Base-by-base conservation (phyloP, 371 early-diverging fungal species). In the Haplosporangium sp. region DNA sequence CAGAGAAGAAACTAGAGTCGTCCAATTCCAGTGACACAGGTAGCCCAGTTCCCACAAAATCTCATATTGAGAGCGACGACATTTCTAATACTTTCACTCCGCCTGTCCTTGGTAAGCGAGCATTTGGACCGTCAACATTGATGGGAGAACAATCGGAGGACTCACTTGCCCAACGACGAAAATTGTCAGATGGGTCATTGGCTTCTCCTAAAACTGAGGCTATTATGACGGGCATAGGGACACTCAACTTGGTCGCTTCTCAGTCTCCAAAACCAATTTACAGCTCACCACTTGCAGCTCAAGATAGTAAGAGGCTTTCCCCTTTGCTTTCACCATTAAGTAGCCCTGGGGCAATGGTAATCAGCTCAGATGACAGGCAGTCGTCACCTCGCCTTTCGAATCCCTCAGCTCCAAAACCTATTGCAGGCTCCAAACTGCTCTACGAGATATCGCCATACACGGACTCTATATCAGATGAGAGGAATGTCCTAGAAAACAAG, bases 81-180 rank as follows among this genome's bases (percentile, higher is more conserved):
- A 0, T 59, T 4, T 58, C 52, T 7, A 59, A 39, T 20, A 47
- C 38, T 47, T 50, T 72, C 34, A 64, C 72, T 1, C 72, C 27
- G 27, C 27, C 72, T 19, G 56, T 74, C 3, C 65, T 75, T n/a
- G 82, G 82, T 3, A 81, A 74, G 53, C 75, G 82, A 17, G 55
- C 69, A 7, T 60, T 67, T 38, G 63, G 38, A 10, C 57, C 45
- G 10, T 65, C 75, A n/a, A 55, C 65, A 4, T 38, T 63, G 0
- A 64, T 50, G 13, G 75, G 44, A 0, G 75, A 65, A 3, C 62
- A 53, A 2, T 44, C 65, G 1, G 65, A 65, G 19, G 72, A 74
- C 10, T 59, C 71, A 2, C 40, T 72, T 38, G 66, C 69, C 4
- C 75, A 71, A 34, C 63, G 75, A 11, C 75, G 75, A 48, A 81